Evolutionary conservation across 2,329 filamentous ascomycete genomes (phyloP).

Genomic region (Sporothrix humicola): DNA sequence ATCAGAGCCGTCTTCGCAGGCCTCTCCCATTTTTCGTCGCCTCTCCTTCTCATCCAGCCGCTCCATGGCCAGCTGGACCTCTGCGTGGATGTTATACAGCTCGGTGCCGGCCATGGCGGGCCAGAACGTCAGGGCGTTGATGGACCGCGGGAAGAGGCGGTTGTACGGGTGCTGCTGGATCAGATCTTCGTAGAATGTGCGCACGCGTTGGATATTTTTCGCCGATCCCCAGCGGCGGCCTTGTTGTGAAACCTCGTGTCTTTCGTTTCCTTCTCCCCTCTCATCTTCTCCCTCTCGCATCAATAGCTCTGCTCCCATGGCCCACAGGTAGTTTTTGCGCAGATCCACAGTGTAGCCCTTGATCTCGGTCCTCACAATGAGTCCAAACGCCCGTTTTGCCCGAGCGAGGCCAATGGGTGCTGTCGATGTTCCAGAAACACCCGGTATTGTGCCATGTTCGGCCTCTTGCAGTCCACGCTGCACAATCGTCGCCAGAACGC

Average conservation of each 20-base stretch:
- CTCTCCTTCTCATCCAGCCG: conserved; percentile 41
- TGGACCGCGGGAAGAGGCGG: conserved; percentile 60
- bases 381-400: conserved; percentile 75
- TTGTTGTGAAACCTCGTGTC: background rate
- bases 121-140: conserved; percentile 78
- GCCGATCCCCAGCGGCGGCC: conserved; percentile 51
- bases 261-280: background rate
- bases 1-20: background rate
- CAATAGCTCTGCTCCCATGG: conserved; percentile 82
- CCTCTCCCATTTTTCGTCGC: background rate
- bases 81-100: conserved; percentile 74
- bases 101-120: conserved; percentile 80
- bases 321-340: conserved; percentile 74
- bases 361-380: conserved; percentile 66
- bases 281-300: conserved; percentile 62
- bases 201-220: conserved; percentile 54
- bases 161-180: conserved; percentile 78
- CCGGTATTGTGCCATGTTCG: conserved; percentile 34
- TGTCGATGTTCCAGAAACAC: conserved; percentile 23
- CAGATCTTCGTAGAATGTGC: conserved; percentile 75
- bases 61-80: conserved; percentile 56
- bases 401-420: conserved; percentile 56
- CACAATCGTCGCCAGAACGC: conserved; percentile 70
- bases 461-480: conserved; percentile 69
- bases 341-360: conserved; percentile 67